phyloP scores from a whole-genome alignment of 345 rosid genomes.

The Eucalyptus regnans region DNA sequence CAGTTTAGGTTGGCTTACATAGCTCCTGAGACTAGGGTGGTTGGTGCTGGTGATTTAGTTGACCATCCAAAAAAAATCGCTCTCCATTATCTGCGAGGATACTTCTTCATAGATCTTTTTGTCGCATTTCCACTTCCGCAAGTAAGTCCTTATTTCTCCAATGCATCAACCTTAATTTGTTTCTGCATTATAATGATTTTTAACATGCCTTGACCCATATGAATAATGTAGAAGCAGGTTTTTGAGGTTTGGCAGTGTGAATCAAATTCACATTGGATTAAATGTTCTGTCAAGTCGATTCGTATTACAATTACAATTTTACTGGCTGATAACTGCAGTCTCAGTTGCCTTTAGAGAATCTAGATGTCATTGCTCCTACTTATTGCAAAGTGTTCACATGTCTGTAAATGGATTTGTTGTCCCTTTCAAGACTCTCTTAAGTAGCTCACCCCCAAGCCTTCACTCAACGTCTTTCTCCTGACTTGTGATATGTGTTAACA shows the following conservation, averaged over 20 bases:
- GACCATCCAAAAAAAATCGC: slow-evolving; percentile 76
- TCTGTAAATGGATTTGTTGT: neutral
- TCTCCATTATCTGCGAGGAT: slow-evolving; percentile 39
- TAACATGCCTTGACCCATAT: neutral
- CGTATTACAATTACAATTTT: neutral
- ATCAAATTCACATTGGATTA: neutral
- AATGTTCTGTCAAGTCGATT: neutral
- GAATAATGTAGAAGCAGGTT: neutral
- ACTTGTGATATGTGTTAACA: neutral
- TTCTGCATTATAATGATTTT: neutral
- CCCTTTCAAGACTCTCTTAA: neutral
- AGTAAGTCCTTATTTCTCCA: slow-evolving; percentile 20
- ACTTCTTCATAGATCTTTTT: slow-evolving; percentile 47
- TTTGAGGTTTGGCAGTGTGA: neutral
- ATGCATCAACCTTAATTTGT: neutral
- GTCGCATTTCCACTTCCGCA: slow-evolving; percentile 75
- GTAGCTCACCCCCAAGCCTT: neutral
- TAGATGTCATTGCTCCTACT: neutral
- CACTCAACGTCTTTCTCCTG: neutral
- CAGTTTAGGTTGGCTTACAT: slow-evolving; percentile 88
- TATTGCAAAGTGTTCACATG: neutral
- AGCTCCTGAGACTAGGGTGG: slow-evolving; percentile 71
- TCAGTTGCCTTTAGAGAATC: neutral
- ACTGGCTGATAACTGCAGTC: neutral
- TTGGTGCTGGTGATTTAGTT: slow-evolving; percentile 87